A percentile compares a stretch with the other conserved stretches of the same genome.
phyloP scores from a whole-genome alignment of 2,329 filamentous ascomycete species.

The Neocatenulostroma microsporum region DNA sequence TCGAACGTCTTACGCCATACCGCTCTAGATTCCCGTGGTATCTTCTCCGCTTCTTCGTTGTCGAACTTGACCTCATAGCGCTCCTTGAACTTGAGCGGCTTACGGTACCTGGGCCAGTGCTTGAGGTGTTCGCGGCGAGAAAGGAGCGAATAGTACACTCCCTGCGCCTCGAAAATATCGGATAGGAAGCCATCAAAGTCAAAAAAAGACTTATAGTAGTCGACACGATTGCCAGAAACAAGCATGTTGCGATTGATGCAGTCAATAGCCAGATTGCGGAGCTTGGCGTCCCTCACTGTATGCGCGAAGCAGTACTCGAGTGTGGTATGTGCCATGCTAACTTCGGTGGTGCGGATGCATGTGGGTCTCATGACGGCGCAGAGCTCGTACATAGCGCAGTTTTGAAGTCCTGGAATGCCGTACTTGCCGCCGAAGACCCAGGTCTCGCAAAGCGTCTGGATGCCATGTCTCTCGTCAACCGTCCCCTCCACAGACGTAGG shows the following conservation, averaged over 20 bases:
- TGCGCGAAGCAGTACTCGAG: background rate
- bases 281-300: background rate
- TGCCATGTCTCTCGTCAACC: too few species aligned
- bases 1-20: too few species aligned
- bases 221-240: too few species aligned
- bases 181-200: background rate
- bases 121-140: background rate
- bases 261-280: background rate
- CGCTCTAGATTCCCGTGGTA: too few species aligned
- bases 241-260: background rate
- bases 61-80: background rate
- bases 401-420: conserved; percentile 6
- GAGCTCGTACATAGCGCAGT: too few species aligned
- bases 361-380: conserved; percentile 4
- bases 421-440: conserved; percentile 10
- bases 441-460: too few species aligned
- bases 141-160: background rate
- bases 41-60: too few species aligned
- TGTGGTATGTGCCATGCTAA: too few species aligned
- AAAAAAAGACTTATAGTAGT: background rate
- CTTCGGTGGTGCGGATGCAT: background rate
- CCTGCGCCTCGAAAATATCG: background rate
- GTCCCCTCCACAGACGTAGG: too few species aligned
- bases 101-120: background rate
- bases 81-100: background rate